Base-by-base conservation (phyloP, 140 eudicot species). In the Artemisia princeps region DNA sequence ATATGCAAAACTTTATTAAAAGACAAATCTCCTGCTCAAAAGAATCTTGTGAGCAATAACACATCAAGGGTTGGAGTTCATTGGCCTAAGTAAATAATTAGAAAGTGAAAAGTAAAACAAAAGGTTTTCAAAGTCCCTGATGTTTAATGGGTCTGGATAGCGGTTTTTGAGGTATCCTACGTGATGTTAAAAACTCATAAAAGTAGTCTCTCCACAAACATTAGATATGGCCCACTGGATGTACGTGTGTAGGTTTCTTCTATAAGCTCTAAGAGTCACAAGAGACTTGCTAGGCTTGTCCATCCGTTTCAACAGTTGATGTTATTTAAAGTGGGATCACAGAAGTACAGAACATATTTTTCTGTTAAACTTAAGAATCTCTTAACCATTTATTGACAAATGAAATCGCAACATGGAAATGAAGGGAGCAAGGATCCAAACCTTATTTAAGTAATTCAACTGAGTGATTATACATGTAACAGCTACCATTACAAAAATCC, bases 401-500 rank as follows among this genome's bases (percentile, higher is more conserved):
- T 10, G 22, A 61, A 69, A 40, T 16, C 14, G 12, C 12, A 48
- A 48, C 16, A 42, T 12, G 20, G 17, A 49, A 62, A 62, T 60
- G 54, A 72, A 80, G 20, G 33, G 15, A 56, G 12, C 11, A 23
- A 55, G 22, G 45, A 23, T 44, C 62, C 74, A 37, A 71, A 90
- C 97, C 97, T 87, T 90, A 67, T 90, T 90, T 60, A 90, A 80
- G 81, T 90, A 90, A 76, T 80, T 90, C 70, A 90, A 74, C 30
- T 90, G 97, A 73, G 87, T 83, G 62, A 81, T 68, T 68, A 90
- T 83, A 67, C 97, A 90, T 26, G 88, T 74, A 42, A 82, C 80
- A 20, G 94, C 87, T 69, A 90, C 88, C 94, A 85, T 90, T 49
- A 76, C 90, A 71, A 90, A 90, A 9, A 90, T 76, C 95, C 97